Evolutionary conservation across 192 early-diverging fungal genomes (phyloP).

Genomic region (Coemansia sp.): DNA sequence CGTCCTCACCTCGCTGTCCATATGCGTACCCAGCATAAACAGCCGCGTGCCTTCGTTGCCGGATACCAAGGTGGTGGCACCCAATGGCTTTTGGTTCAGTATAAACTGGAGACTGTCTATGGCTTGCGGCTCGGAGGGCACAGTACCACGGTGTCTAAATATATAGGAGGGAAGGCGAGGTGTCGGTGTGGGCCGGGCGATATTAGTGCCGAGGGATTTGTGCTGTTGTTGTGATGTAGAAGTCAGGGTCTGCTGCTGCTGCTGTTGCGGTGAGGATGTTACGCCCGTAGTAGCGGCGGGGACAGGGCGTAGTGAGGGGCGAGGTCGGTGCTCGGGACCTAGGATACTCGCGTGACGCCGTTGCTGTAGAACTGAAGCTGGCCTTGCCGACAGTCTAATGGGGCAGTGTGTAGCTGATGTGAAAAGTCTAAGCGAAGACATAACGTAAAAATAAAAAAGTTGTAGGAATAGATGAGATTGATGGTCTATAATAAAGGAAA

Average conservation of each 20-base stretch:
- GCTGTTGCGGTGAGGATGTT: constrained; percentile 9
- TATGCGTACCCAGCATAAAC: background rate
- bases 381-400: background rate
- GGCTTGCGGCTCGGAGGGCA: constrained; percentile 18
- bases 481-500: background rate
- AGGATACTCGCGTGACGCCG: constrained; percentile 23
- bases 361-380: background rate
- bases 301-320: background rate
- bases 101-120: constrained; percentile 28
- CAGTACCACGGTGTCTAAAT: constrained; percentile 14
- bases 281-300: background rate
- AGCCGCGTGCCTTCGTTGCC: background rate
- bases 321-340: constrained; percentile 5
- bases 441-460: background rate
- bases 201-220: background rate
- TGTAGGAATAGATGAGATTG: background rate
- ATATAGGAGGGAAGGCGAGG: constrained; percentile 1
- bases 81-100: constrained; percentile 20
- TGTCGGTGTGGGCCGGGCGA: background rate
- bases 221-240: background rate
- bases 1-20: constrained; percentile 9
- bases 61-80: background rate
- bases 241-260: background rate
- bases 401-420: background rate
- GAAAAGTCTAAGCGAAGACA: background rate